Base-by-base conservation (phyloP, 2,329 filamentous ascomycete genomes). In the Sporothrix euskadiensis region DNA sequence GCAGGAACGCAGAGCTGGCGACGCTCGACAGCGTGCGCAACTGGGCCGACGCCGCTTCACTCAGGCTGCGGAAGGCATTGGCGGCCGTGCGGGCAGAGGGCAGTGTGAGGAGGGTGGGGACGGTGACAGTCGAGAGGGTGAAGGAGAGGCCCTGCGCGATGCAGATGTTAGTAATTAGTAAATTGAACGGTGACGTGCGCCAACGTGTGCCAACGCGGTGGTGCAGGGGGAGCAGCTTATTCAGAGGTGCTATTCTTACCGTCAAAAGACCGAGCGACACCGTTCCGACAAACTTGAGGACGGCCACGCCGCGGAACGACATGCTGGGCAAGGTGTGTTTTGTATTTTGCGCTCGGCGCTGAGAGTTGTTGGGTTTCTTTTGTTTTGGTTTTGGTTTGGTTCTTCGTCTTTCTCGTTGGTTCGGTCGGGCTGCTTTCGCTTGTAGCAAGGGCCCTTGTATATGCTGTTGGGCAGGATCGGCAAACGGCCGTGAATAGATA, bases 211-310 rank as follows among this genome's bases (percentile, higher is more conserved):
- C 35, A 35, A 35, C 35, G 35, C 35, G 4, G 35, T 35, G 35
- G 35, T 5, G 35, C 35, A 35, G 35, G 35, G 8, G 35, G 0
- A 35, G 8, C 5, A 35, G 35, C 35, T 35, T 35, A 35, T 35
- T 35, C 22, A 16, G 16, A 22, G 52, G 9, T 35, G 9, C 30
- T 19, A 71, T 85, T 85, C 91, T 79, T 88, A 97, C 94, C 74
- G 94, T 97, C 81, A 97, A 84, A 73, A 98, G 87, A 76, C 95
- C 95, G 73, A 98, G 87, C 78, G 92, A 95, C 77, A 97, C 89
- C 70, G 94, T 97, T 79, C 95, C 95, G 77, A 98, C 92, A 81
- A 98, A 97, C 85, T 98, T 98, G 84, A 92, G 89, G 81, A 92
- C 84, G 73, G 93, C 90, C 79, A 97, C 86, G 79, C 90, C 89